Conservation (phyloP, 2,329 filamentous ascomycete species). For the Penicillium paneum region DNA sequence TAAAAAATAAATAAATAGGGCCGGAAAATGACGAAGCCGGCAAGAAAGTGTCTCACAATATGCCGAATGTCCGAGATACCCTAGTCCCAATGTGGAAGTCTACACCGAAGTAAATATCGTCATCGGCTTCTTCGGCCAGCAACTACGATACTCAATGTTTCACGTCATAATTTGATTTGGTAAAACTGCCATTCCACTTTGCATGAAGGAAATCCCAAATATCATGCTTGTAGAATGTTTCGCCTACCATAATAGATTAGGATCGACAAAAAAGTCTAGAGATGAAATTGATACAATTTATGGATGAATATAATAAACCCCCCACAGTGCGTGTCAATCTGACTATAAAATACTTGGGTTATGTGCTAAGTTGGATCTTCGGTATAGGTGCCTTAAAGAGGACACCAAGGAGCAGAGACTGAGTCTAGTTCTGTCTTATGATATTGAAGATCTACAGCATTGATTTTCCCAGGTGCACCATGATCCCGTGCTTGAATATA, state of each 20-base stretch:
- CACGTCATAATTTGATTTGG: too few relatives aligned
- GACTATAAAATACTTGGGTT: constrained; percentile 1
- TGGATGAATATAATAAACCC: background rate
- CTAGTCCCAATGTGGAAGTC: too few relatives aligned
- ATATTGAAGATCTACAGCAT: background rate
- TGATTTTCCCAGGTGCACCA: constrained; percentile 15
- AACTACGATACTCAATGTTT: too few relatives aligned
- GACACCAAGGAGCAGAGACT: background rate
- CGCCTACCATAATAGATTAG: constrained; percentile 2
- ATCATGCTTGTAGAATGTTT: too few relatives aligned
- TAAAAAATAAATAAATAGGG: too few relatives aligned
- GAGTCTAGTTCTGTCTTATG: background rate
- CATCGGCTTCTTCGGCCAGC: too few relatives aligned
- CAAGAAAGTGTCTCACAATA: too few relatives aligned
- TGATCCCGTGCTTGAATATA: constrained; percentile 22
- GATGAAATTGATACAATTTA: constrained; percentile 21
- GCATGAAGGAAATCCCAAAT: too few relatives aligned
- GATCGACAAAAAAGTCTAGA: constrained; percentile 23
- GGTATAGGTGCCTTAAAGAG: background rate
- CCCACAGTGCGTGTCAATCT: background rate
- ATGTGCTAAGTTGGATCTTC: background rate
- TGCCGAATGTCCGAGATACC: too few relatives aligned
- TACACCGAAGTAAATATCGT: too few relatives aligned
- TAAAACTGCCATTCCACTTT: too few relatives aligned
- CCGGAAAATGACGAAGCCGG: too few relatives aligned